phyloP scores from a whole-genome alignment of 495 filamentous ascomycete genomes.

The Pyrenopolyporus hunteri region DNA sequence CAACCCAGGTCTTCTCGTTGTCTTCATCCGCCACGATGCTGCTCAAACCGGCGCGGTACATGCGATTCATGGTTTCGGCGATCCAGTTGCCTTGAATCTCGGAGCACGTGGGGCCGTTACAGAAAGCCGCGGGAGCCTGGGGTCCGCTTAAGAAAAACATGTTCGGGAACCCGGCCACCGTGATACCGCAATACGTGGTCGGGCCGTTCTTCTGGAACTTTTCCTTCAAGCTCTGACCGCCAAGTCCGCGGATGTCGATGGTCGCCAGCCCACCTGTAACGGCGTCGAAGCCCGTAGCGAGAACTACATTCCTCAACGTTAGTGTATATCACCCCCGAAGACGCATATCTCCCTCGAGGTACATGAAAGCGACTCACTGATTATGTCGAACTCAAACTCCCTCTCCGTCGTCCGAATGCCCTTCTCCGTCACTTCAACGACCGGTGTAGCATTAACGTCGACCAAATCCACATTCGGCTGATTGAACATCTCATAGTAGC shows the following conservation, averaged over 20 bases:
- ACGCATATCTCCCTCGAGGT: background rate
- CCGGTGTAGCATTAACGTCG: slow-evolving; percentile 55
- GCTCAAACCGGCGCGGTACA: slow-evolving; percentile 44
- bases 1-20: slow-evolving; percentile 19
- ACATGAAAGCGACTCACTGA: slow-evolving; percentile 53
- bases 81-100: slow-evolving; percentile 63
- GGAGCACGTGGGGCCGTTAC: slow-evolving; percentile 58
- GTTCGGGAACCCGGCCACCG: slow-evolving; percentile 57
- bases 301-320: slow-evolving; percentile 34
- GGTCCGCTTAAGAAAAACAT: slow-evolving; percentile 59
- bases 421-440: slow-evolving; percentile 52
- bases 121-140: slow-evolving; percentile 48
- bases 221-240: slow-evolving; percentile 47
- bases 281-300: slow-evolving; percentile 63
- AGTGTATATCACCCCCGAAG: slow-evolving; percentile 10
- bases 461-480: slow-evolving; percentile 60
- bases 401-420: slow-evolving; percentile 52
- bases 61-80: slow-evolving; percentile 50
- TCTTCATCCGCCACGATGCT: slow-evolving; percentile 42
- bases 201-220: slow-evolving; percentile 56
- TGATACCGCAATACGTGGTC: slow-evolving; percentile 58
- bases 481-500: slow-evolving; percentile 67
- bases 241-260: slow-evolving; percentile 52
- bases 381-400: slow-evolving; percentile 53
- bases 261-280: slow-evolving; percentile 56